Conservation (phyloP, 208 protist species). For the Wallacemonas sp. region DNA sequence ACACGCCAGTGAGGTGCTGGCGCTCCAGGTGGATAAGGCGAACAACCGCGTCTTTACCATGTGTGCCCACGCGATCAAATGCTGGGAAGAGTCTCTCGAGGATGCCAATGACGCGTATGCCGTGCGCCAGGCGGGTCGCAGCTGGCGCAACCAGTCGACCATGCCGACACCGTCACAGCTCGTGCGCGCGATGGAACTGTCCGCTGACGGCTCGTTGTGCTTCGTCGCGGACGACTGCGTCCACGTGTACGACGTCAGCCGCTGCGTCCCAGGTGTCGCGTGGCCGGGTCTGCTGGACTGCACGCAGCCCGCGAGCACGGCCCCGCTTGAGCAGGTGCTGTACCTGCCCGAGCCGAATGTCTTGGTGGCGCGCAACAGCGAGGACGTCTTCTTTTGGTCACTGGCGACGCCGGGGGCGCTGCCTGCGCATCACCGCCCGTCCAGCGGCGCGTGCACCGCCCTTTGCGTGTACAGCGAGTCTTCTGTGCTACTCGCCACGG, state of each 20-base stretch:
- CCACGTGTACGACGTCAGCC: conserved; percentile 55
- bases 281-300: conserved; percentile 59
- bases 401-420: conserved; percentile 27
- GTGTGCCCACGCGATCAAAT: conserved; percentile 67
- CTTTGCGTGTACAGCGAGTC: conserved; percentile 46
- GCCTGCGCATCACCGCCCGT: conserved; percentile 9
- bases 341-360: conserved; percentile 31
- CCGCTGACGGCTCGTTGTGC: conserved; percentile 69
- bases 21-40: conserved; percentile 57
- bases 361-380: conserved; percentile 41
- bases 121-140: conserved; percentile 19
- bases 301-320: conserved; percentile 51
- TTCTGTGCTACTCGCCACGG: conserved; percentile 53
- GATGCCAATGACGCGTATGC: conserved; percentile 56
- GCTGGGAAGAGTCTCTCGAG: conserved; percentile 64
- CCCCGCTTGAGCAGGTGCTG: conserved; percentile 43
- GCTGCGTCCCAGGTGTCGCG: conserved; percentile 49
- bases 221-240: conserved; percentile 82
- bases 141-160: conserved; percentile 78
- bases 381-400: conserved; percentile 66
- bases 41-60: conserved; percentile 76
- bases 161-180: conserved; percentile 56
- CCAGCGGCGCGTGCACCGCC: conserved; percentile 29
- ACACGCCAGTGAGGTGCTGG: conserved; percentile 59
- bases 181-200: conserved; percentile 54